phyloP scores from a whole-genome alignment of 345 rosid species.

The Dipteronia sinensis region DNA sequence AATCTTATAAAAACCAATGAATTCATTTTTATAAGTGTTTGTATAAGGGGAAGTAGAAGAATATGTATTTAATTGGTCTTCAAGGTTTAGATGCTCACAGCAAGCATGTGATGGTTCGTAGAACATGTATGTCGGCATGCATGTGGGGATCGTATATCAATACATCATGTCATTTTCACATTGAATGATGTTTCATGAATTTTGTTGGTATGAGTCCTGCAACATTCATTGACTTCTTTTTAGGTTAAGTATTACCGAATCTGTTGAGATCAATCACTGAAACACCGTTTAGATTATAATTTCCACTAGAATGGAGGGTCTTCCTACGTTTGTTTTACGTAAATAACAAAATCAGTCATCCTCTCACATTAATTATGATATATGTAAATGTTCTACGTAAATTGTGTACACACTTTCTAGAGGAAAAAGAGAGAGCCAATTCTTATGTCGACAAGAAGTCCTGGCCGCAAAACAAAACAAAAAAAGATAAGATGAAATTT shows the following conservation, averaged over 20 bases:
- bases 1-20: not conserved
- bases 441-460: not conserved
- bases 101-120: not conserved
- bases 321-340: no score
- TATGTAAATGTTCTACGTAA: not conserved
- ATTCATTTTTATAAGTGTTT: not conserved
- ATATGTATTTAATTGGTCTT: not conserved
- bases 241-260: no score
- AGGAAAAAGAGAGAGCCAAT: not conserved
- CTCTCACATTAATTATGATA: no score
- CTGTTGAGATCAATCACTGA: no score
- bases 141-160: slow-evolving; percentile 18
- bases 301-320: no score
- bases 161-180: slow-evolving; percentile 23
- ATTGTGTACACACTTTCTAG: not conserved
- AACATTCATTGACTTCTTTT: not conserved
- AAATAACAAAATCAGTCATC: no score
- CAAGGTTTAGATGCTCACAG: not conserved
- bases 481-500: not conserved
- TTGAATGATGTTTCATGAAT: slow-evolving; percentile 2
- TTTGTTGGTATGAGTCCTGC: not conserved
- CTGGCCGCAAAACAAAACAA: not conserved
- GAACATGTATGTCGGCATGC: slow-evolving; percentile 36
- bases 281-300: no score
- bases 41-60: no score